phyloP scores from a whole-genome alignment of 2,329 filamentous ascomycete genomes.

The Colletotrichum brevisporum region DNA sequence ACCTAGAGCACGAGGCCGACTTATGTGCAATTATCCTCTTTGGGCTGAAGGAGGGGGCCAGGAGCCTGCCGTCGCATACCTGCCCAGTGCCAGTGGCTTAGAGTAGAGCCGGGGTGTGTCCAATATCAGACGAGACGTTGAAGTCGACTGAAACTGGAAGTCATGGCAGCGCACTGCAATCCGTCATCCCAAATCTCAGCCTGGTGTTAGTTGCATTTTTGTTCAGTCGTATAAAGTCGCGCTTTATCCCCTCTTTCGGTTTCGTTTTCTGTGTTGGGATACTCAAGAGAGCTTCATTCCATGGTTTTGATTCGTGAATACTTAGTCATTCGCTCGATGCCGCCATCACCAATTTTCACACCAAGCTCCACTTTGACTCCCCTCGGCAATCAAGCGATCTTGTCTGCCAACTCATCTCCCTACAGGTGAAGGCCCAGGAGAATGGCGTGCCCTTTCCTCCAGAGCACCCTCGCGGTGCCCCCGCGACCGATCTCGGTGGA shows the following conservation, averaged over 20 bases:
- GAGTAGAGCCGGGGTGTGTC: constrained; percentile 13
- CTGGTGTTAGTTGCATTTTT: constrained; percentile 1
- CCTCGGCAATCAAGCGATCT: neutral
- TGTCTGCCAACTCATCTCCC: neutral
- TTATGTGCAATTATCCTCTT: constrained; percentile 5
- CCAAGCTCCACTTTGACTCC: constrained; percentile 24
- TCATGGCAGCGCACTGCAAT: constrained; percentile 2
- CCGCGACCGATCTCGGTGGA: constrained; percentile 27
- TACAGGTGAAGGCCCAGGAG: neutral
- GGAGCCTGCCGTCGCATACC: no score
- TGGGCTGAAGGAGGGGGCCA: neutral
- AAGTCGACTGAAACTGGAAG: constrained; percentile 30
- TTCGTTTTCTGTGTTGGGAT: neutral
- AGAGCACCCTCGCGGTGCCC: constrained; percentile 32
- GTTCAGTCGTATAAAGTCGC: constrained; percentile 19
- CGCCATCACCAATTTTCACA: constrained; percentile 34
- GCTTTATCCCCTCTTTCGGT: constrained; percentile 28
- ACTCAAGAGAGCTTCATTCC: constrained; percentile 23
- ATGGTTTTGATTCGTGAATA: neutral
- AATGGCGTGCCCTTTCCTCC: constrained; percentile 39
- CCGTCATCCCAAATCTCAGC: constrained; percentile 18
- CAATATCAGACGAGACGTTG: constrained; percentile 37
- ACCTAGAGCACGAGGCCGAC: constrained; percentile 14
- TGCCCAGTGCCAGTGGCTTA: constrained; percentile 16
- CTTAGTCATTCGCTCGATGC: constrained; percentile 35